Evolutionary conservation across 306 rosid genomes (phyloP).

Genomic region (Vigna unguiculata): DNA sequence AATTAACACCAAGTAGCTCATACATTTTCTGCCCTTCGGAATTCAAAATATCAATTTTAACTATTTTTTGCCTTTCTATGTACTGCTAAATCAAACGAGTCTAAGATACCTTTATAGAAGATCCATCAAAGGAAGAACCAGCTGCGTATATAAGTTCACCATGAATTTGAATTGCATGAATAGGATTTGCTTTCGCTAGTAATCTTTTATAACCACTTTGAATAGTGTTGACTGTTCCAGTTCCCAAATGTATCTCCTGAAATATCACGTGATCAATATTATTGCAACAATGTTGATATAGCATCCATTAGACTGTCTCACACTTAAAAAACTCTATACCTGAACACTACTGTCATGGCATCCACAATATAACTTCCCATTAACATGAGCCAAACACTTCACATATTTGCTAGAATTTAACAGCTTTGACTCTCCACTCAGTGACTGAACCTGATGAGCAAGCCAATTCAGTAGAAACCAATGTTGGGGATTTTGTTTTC

Average conservation of each 20-base stretch:
- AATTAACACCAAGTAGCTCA: conserved; percentile 31
- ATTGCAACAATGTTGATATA: conserved; percentile 37
- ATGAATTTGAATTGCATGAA: conserved; percentile 70
- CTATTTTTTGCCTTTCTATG: neutral
- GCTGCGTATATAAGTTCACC: conserved; percentile 75
- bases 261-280: conserved; percentile 37
- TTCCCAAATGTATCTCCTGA: conserved; percentile 84
- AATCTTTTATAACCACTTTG: conserved; percentile 76
- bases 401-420: conserved; percentile 71
- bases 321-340: conserved; percentile 52
- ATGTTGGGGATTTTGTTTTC: neutral
- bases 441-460: conserved; percentile 65
- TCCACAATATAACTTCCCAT: conserved; percentile 79
- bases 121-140: conserved; percentile 72
- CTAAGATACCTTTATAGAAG: conserved; percentile 74
- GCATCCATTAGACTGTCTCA: conserved; percentile 20
- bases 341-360: conserved; percentile 89
- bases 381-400: conserved; percentile 73
- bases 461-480: conserved; percentile 32
- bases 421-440: conserved; percentile 68
- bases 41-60: neutral
- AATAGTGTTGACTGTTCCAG: conserved; percentile 65
- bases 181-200: conserved; percentile 78
- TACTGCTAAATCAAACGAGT: neutral
- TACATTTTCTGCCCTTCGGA: conserved; percentile 15